Evolutionary conservation across 306 rosid species (phyloP), one percentile per base, ranked within the genome.

Genomic region (Fagus crenata): DNA sequence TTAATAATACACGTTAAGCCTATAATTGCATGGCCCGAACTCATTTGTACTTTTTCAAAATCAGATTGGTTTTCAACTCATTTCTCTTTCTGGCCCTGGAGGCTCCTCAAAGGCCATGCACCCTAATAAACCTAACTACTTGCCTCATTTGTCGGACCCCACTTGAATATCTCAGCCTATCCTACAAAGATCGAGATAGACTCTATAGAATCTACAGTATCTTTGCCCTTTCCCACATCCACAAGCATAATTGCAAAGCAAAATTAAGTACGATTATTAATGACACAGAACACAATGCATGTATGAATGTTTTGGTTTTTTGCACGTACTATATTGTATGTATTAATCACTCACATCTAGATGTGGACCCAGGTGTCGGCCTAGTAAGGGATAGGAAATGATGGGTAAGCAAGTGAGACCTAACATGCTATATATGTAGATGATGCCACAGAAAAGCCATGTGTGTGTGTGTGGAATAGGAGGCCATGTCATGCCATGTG

Each of bases 401-500:
- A 90, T 84, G 90, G 91, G 79, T 79, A 53, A 58, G 73, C 72
- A 67, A 71, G 70, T n/a, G 76, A 80, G 79, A 64, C 83, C 86
- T 83, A 85, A 70, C 74, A 63, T 75, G 56, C 64, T 78, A 59
- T 53, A 55, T n/a, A 35, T 70, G 43, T 46, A 78, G 71, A 64
- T 75, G 85, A 60, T 71, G 78, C 61, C 85, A 79, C 40, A 37
- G 53, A 74, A 18, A 78, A 59, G 82, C 86, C 85, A 86, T 22
- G 28, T 22, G 28, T 22, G 28, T 22, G 28, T 89, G 86, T 83
- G 83, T 79, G 58, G 74, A 61, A 60, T 68, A 31, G 71, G 82
- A 88, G 82, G 69, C 82, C 93, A 89, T 81, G 78, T 78, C 18
- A 61, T 15, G 82, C 86, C 85, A 86, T 89, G 86, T 83, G 83